These are phyloP conservation scores for Selenicereus undatus DNA, from an alignment of 148 eudicot species.

Conservation along the genomic window DNA sequence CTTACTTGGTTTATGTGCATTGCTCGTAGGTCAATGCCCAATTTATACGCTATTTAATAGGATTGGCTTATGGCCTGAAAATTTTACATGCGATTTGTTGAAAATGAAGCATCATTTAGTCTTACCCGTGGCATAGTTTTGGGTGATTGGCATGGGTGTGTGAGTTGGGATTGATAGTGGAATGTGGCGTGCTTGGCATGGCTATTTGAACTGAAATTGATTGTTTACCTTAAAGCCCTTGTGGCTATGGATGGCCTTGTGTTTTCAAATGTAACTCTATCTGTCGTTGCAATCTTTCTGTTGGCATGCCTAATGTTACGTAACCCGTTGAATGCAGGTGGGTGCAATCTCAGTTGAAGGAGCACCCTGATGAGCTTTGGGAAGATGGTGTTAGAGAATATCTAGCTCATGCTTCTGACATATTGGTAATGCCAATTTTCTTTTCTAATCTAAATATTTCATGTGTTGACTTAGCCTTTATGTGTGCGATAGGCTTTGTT, in stretches of 20 bases:
- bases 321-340: constrained; percentile 54
- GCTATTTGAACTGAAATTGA: background rate
- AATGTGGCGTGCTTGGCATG: no score
- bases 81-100: no score
- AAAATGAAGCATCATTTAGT: background rate
- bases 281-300: background rate
- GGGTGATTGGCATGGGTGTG: background rate
- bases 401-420: constrained; percentile 57
- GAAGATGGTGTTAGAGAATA: constrained; percentile 89
- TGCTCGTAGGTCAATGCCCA: no score
- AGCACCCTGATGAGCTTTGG: constrained; percentile 97
- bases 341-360: constrained; percentile 81
- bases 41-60: no score
- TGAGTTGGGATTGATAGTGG: background rate
- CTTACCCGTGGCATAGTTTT: background rate
- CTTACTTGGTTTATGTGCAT: no score
- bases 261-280: background rate
- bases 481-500: no score
- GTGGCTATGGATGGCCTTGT: background rate
- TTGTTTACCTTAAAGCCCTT: background rate
- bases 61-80: no score
- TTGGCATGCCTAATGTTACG: constrained; percentile 2
- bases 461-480: background rate
- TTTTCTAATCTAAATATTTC: background rate
- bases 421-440: constrained; percentile 44